Percentiles rank a stretch among this genome's conserved stretches.
phyloP scores from a whole-genome alignment of 2,329 filamentous ascomycete species.

The Thermoascus crustaceus region DNA sequence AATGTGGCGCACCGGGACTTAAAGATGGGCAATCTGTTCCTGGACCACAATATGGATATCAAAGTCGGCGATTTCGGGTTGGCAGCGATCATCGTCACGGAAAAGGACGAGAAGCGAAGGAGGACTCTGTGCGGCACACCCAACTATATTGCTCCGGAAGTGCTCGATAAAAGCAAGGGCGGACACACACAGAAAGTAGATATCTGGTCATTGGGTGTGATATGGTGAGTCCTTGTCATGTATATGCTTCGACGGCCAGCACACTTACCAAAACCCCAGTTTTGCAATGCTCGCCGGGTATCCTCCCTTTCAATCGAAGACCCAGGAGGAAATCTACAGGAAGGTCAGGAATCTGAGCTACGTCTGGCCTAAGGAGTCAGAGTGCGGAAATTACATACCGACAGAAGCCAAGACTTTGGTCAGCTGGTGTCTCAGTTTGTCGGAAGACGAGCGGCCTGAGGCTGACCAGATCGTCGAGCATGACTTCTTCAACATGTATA shows the following conservation, averaged over 20 bases:
- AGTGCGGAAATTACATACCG: conserved; percentile 39
- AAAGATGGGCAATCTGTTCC: conserved; percentile 96
- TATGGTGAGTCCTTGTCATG: conserved; percentile 60
- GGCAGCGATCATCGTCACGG: conserved; percentile 82
- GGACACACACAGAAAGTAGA: conserved; percentile 98
- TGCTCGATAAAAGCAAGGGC: conserved; percentile 85
- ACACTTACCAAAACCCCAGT: conserved; percentile 37
- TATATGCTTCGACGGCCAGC: conserved; percentile 3
- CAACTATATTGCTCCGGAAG: conserved; percentile 97
- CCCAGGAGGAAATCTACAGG: conserved; percentile 44
- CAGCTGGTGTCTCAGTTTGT: conserved; percentile 39
- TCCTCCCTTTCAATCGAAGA: conserved; percentile 82
- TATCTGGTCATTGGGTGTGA: conserved; percentile 96
- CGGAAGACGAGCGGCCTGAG: conserved; percentile 41
- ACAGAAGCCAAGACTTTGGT: conserved; percentile 43
- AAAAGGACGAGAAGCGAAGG: conserved; percentile 75
- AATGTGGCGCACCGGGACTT: conserved; percentile 95
- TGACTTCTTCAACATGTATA: conserved; percentile 43
- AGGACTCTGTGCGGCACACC: conserved; percentile 95
- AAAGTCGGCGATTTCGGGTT: conserved; percentile 97
- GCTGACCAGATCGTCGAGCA: conserved; percentile 44
- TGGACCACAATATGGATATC: conserved; percentile 91
- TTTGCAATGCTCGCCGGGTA: conserved; percentile 96
- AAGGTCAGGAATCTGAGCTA: conserved; percentile 42
- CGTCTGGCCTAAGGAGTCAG: conserved; percentile 40